A percentile compares a stretch with the other conserved stretches of the same genome.
Evolutionary conservation across 768 basidiomycete genomes (phyloP).

Genomic region (Hericium alpestre): DNA sequence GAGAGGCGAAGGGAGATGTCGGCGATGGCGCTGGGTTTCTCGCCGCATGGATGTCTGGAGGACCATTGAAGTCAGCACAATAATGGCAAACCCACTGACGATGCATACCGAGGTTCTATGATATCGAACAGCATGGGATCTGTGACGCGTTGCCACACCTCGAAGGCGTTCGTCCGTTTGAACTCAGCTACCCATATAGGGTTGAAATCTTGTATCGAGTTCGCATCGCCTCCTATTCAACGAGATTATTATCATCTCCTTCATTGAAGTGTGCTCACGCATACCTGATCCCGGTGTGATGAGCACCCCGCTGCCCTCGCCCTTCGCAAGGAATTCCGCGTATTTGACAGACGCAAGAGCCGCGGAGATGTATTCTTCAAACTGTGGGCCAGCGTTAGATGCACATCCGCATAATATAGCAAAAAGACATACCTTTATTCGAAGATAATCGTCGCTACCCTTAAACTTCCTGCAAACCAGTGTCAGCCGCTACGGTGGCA

Average conservation of each 20-base stretch:
- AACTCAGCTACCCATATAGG: conserved; percentile 83
- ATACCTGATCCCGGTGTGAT: conserved; percentile 55
- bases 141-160: conserved; percentile 83
- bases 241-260: not conserved
- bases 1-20: conserved; percentile 87
- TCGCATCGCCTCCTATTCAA: conserved; percentile 39
- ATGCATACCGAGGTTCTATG: conserved; percentile 72
- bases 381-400: conserved; percentile 28
- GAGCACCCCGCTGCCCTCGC: conserved; percentile 49
- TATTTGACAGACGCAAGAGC: conserved; percentile 86
- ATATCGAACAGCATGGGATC: conserved; percentile 93
- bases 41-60: conserved; percentile 82
- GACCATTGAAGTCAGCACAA: not conserved
- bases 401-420: not conserved
- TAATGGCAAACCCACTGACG: not conserved
- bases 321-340: conserved; percentile 70
- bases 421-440: conserved; percentile 52
- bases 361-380: conserved; percentile 90
- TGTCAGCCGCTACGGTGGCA: not conserved
- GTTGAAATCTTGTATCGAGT: conserved; percentile 71
- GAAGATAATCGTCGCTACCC: conserved; percentile 91
- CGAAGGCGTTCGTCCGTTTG: conserved; percentile 76
- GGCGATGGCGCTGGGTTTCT: conserved; percentile 78
- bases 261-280: not conserved
- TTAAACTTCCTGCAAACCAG: conserved; percentile 52